Conservation (phyloP, 73 alveolate genomes). For the Blepharisma stoltei region DNA sequence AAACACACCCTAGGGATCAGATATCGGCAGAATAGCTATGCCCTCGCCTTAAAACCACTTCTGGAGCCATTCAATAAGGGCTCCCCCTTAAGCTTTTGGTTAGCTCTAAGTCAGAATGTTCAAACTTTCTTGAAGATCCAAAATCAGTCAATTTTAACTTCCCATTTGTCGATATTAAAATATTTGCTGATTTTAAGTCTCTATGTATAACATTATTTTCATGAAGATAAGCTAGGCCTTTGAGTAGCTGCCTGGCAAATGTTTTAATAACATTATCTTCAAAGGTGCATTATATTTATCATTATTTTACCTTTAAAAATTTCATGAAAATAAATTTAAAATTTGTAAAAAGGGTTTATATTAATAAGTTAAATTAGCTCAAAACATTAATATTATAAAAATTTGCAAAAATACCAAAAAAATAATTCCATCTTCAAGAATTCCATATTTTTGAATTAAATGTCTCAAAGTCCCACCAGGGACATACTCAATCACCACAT, state of each 20-base stretch:
- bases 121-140: slow-evolving; percentile 47
- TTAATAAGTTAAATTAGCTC: too few species aligned
- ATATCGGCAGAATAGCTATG: slow-evolving; percentile 37
- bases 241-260: slow-evolving; percentile 34
- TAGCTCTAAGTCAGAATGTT: neutral
- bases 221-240: slow-evolving; percentile 52
- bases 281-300: too few species aligned
- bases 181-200: slow-evolving; percentile 56
- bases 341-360: too few species aligned
- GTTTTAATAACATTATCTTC: slow-evolving; percentile 38
- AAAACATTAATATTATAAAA: too few species aligned
- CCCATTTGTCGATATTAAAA: slow-evolving; percentile 39
- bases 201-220: slow-evolving; percentile 50
- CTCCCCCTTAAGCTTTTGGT: slow-evolving; percentile 20
- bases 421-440: slow-evolving; percentile 34
- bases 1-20: slow-evolving; percentile 47
- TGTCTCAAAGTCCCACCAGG: slow-evolving; percentile 58
- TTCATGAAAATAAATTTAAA: too few species aligned
- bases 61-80: slow-evolving; percentile 90
- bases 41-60: slow-evolving; percentile 49
- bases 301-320: too few species aligned
- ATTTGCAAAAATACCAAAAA: too few species aligned
- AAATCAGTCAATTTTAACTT: slow-evolving; percentile 41
- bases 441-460: slow-evolving; percentile 39
- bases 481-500: slow-evolving; percentile 52